These are phyloP conservation scores for Diaporthe citrichinensis DNA, from an alignment of 2,329 filamentous ascomycete genomes.

Conservation along the genomic window DNA sequence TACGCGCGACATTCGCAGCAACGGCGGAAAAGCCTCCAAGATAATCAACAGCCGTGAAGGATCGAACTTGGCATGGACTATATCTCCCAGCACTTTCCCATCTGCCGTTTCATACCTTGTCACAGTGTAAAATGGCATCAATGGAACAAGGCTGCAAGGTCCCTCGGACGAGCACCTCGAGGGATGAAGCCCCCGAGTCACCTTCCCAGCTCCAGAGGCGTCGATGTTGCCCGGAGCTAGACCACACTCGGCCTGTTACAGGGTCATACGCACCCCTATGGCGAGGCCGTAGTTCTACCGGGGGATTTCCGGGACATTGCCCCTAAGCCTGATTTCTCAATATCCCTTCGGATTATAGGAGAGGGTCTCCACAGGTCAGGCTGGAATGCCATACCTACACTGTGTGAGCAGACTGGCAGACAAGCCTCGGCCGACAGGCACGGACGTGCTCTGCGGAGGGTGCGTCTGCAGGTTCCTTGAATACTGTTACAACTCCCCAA, in stretches of 20 bases:
- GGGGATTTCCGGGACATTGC: not conserved
- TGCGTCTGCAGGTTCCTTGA: not conserved
- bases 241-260: conserved; percentile 4
- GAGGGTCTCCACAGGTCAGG: conserved; percentile 11
- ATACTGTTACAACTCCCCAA: not conserved
- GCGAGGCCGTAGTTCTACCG: not conserved
- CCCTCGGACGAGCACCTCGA: not conserved
- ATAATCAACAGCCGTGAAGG: not conserved
- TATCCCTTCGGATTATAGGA: conserved; percentile 25
- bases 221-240: conserved; percentile 11
- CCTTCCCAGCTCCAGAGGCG: not conserved
- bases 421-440: not conserved
- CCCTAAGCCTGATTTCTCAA: not conserved
- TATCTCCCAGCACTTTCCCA: conserved; percentile 1
- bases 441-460: not conserved
- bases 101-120: conserved; percentile 15
- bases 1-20: not conserved
- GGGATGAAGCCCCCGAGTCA: not conserved
- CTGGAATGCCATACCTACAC: not conserved
- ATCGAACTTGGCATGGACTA: conserved; percentile 3
- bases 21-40: not conserved
- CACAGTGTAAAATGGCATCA: conserved; percentile 24
- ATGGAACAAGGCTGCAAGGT: not conserved
- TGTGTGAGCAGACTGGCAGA: not conserved
- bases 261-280: not conserved